Evolutionary conservation across 345 rosid genomes (phyloP), one percentile per base, ranked within the genome.

Genomic region (Psidium guajava): DNA sequence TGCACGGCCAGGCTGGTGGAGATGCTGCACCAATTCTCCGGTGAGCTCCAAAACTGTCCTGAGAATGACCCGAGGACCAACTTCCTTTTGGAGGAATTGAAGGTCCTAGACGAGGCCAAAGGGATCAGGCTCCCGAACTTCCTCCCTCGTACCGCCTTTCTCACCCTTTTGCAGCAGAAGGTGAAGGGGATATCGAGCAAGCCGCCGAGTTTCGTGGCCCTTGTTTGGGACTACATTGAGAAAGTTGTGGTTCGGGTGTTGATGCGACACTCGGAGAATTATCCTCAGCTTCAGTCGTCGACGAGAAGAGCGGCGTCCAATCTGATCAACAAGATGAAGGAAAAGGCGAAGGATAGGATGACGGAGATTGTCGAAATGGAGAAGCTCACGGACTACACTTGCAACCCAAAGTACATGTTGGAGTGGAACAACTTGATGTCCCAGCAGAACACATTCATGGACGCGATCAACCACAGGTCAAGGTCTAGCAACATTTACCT

Each of bases 111-210:
- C 21, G 92, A 90, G 61, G n/a, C 86, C 1, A 85, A 82, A 42
- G 87, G 88, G 25, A 90, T 91, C 52, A 47, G 40, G 18, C 86
- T 91, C 40, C 91, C 92, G 0, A 86, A 90, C 86, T 89, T 88
- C 82, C 83, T 91, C 42, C 87, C 91, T 11, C 88, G 75, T 2
- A 5, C 81, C 1, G 91, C 89, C 20, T 87, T 91, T 73, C 83
- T 54, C 8, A 27, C 83, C 5, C 54, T 90, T 12, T 57, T 90
- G 61, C 61, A 75, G 77, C 61, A 5, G 22, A 89, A 91, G 73
- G 85, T 91, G 53, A 64, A 61, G 8, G 81, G 51, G 10, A 84
- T 91, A 25, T 83, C 86, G 5, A 14, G 50, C 5, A 53, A 64
- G 42, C 87, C 90, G 0, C 52, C 28, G 13, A 42, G 6, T 1